Conservation (phyloP, 2,329 filamentous ascomycete genomes). For the Hypoxylon sp. region DNA sequence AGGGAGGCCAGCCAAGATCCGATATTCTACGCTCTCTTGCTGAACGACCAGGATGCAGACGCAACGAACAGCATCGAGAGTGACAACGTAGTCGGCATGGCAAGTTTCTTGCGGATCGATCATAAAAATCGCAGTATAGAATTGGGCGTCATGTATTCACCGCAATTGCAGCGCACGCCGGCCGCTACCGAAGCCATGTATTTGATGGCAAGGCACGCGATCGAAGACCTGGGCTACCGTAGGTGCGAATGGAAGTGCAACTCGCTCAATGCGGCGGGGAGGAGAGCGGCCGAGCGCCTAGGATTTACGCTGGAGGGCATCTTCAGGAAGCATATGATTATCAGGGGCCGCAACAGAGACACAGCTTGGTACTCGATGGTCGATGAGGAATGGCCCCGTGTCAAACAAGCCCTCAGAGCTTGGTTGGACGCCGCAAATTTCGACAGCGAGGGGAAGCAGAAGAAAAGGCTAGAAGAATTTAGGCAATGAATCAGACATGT, state of each 20-base stretch:
- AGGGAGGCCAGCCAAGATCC: constrained; percentile 39
- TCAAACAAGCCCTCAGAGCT: constrained; percentile 59
- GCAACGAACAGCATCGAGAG: constrained; percentile 12
- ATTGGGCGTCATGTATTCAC: constrained; percentile 66
- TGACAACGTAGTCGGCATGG: constrained; percentile 42
- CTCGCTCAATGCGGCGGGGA: constrained; percentile 64
- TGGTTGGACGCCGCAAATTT: constrained; percentile 70
- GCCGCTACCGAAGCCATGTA: constrained; percentile 69
- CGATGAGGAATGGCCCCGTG: constrained; percentile 67
- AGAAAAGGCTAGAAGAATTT: constrained; percentile 56
- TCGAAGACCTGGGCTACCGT: constrained; percentile 65
- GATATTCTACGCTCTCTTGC: constrained; percentile 46
- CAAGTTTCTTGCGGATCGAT: constrained; percentile 58
- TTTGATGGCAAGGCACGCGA: constrained; percentile 64
- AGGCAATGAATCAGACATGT: constrained; percentile 28
- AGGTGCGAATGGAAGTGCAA: constrained; percentile 75
- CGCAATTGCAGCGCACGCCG: constrained; percentile 63
- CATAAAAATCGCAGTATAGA: constrained; percentile 64
- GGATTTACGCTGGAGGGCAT: constrained; percentile 71
- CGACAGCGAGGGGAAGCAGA: constrained; percentile 64
- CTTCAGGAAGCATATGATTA: constrained; percentile 71
- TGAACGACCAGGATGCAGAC: constrained; percentile 16
- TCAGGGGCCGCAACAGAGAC: constrained; percentile 68
- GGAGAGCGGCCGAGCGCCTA: constrained; percentile 65
- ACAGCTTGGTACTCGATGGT: constrained; percentile 71